A percentile compares a stretch with the other conserved stretches of the same genome.
Conservation (phyloP, 2,329 filamentous ascomycete genomes). For the Thielaviopsis ethacetica region DNA sequence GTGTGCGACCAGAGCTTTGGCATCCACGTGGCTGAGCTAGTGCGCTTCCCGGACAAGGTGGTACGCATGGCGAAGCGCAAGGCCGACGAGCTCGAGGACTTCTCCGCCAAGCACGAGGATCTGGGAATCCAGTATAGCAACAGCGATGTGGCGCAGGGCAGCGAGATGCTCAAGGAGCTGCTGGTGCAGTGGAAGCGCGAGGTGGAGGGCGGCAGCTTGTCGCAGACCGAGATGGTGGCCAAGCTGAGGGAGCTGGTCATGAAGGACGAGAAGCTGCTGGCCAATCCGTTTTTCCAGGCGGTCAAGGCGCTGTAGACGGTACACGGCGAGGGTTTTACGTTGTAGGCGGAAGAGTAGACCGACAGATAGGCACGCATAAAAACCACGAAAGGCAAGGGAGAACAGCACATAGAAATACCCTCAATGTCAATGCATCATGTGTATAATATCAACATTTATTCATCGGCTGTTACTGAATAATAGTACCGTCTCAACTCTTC, state of each 20-base stretch:
- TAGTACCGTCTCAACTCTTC: neutral
- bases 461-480: neutral
- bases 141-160: constrained; percentile 80
- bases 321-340: too few relatives aligned
- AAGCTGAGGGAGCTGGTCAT: constrained; percentile 67
- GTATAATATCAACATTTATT: neutral
- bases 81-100: constrained; percentile 94
- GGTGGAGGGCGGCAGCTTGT: constrained; percentile 38
- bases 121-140: constrained; percentile 49
- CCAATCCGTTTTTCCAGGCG: constrained; percentile 56
- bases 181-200: constrained; percentile 75
- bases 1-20: constrained; percentile 96
- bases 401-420: neutral
- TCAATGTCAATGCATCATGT: neutral
- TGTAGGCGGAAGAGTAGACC: too few relatives aligned
- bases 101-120: constrained; percentile 60
- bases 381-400: neutral
- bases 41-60: constrained; percentile 91
- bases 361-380: neutral
- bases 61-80: constrained; percentile 99
- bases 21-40: constrained; percentile 93
- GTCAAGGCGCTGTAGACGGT: constrained; percentile 34
- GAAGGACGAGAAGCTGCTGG: constrained; percentile 46
- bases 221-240: constrained; percentile 59
- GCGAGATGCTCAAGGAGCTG: constrained; percentile 66